These are phyloP conservation scores for Trichoderma hamatum DNA, from an alignment of 2,329 filamentous ascomycete species.

Conservation along the genomic window DNA sequence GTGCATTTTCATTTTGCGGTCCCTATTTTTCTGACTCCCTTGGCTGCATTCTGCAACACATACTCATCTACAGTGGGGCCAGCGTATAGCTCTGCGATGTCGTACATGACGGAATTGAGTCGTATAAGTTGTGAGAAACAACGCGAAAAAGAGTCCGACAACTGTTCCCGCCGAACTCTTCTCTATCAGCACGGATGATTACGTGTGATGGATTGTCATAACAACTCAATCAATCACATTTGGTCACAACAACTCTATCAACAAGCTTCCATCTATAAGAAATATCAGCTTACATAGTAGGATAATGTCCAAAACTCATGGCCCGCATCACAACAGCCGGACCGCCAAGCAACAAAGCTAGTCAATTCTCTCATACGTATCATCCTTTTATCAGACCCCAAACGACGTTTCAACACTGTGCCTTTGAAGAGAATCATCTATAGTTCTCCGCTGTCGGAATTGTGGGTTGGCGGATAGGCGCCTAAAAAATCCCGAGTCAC, in stretches of 20 bases:
- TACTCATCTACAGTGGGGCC: not conserved
- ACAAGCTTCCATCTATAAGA: not conserved
- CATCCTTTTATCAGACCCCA: not conserved
- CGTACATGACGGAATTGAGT: not conserved
- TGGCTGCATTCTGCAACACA: too few species aligned
- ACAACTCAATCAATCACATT: not conserved
- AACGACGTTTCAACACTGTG: not conserved
- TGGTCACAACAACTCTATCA: not conserved
- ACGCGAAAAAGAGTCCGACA: not conserved
- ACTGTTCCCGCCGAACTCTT: not conserved
- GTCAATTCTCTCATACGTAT: not conserved
- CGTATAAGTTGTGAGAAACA: not conserved
- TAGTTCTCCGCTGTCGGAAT: not conserved
- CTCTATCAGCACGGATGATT: not conserved
- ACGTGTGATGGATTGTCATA: not conserved
- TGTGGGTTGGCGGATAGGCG: not conserved
- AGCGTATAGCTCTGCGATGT: not conserved
- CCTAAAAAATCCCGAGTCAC: not conserved
- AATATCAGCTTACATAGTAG: not conserved
- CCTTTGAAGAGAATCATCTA: not conserved
- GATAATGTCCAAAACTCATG: not conserved
- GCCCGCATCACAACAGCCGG: not conserved
- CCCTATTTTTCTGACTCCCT: too few species aligned
- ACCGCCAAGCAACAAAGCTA: not conserved
- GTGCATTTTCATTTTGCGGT: too few species aligned